These are phyloP conservation scores for Brassica cretica DNA, from an alignment of 345 rosid genomes.

Conservation along the genomic window DNA sequence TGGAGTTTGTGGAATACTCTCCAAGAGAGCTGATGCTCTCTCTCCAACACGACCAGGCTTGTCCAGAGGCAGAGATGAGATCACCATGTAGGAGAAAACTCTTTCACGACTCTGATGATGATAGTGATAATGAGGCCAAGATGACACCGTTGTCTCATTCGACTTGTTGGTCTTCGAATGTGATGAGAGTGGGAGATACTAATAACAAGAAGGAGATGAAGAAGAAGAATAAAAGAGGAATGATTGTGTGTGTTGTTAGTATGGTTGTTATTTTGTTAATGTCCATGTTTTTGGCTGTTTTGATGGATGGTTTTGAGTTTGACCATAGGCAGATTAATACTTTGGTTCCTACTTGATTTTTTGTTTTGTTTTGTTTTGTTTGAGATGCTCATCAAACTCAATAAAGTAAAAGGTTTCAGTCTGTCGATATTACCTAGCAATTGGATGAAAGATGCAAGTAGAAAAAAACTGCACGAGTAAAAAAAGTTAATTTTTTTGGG, in stretches of 20 bases:
- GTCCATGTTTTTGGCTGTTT: slow-evolving; percentile 13
- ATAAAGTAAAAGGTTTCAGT: not conserved
- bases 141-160: not conserved
- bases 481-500: not conserved
- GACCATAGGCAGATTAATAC: slow-evolving; percentile 15
- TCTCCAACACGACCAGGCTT: slow-evolving; percentile 39
- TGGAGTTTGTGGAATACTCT: slow-evolving; percentile 40
- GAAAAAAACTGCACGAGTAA: not conserved
- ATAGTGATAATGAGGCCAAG: not conserved
- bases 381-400: slow-evolving; percentile 9
- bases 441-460: not conserved
- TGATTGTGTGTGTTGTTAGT: not conserved
- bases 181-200: not conserved
- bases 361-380: not conserved
- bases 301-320: slow-evolving; percentile 23
- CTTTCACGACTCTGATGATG: slow-evolving; percentile 19
- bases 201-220: not conserved
- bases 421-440: not conserved
- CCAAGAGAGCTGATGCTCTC: slow-evolving; percentile 55
- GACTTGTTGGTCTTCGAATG: slow-evolving; percentile 32
- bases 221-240: not conserved
- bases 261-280: slow-evolving; percentile 14
- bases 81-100: slow-evolving; percentile 33
- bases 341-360: slow-evolving; percentile 32
- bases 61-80: slow-evolving; percentile 12